Conservation (phyloP, 2,329 filamentous ascomycete genomes). For the Fusarium nurragi region DNA sequence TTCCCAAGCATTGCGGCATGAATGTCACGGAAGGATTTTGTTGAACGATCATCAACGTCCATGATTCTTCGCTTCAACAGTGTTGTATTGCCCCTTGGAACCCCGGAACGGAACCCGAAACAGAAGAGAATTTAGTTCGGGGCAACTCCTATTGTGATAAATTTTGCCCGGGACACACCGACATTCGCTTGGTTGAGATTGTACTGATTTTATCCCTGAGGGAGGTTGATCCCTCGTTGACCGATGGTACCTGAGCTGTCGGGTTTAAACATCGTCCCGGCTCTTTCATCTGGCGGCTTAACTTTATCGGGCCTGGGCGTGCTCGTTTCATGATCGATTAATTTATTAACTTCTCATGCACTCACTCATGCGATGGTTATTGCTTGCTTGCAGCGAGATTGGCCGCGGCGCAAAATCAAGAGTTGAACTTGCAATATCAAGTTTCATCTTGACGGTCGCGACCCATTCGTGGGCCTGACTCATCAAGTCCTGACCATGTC, state of each 20-base stretch:
- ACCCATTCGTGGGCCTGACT: not conserved
- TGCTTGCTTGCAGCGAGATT: conserved; percentile 7
- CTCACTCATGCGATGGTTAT: not conserved
- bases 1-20: conserved; percentile 13
- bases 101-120: conserved; percentile 10
- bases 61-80: conserved; percentile 18
- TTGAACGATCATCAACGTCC: conserved; percentile 15
- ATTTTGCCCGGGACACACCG: conserved; percentile 25
- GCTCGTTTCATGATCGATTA: conserved; percentile 9
- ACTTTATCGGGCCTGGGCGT: conserved; percentile 15
- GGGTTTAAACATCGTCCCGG: conserved; percentile 31
- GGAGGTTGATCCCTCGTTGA: conserved; percentile 29
- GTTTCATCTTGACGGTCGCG: conserved; percentile 4
- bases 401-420: not conserved
- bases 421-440: conserved; percentile 3
- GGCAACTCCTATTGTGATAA: not conserved
- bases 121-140: conserved; percentile 16
- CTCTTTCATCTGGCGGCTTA: conserved; percentile 32
- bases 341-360: conserved; percentile 8
- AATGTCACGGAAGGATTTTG: conserved; percentile 14
- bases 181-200: conserved; percentile 31
- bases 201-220: conserved; percentile 24
- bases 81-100: conserved; percentile 29
- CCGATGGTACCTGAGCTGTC: conserved; percentile 31
- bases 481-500: not conserved